Evolutionary conservation across 768 basidiomycete species (phyloP).

Genomic region (Cystobasidium onofrii): DNA sequence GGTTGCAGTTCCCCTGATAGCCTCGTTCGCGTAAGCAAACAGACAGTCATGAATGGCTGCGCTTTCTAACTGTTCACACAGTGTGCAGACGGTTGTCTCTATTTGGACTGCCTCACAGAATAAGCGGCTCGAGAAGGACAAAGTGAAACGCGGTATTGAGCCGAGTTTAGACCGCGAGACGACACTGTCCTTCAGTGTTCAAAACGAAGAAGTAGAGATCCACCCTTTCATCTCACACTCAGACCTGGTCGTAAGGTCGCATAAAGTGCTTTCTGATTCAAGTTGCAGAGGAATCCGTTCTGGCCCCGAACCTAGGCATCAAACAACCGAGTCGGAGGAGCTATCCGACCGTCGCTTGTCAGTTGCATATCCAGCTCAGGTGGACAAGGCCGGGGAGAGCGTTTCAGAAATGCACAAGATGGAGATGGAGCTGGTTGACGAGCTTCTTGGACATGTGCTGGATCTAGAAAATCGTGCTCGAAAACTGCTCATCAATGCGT

Average conservation of each 20-base stretch:
- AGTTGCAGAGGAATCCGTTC: too few species aligned
- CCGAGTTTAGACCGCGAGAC: neutral
- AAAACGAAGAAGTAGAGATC: slow-evolving; percentile 8
- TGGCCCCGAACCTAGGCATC: too few species aligned
- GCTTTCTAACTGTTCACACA: neutral
- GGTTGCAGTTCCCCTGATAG: slow-evolving; percentile 14
- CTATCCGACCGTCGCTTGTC: too few species aligned
- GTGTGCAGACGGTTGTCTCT: slow-evolving; percentile 9
- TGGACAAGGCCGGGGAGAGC: neutral
- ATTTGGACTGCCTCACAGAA: neutral
- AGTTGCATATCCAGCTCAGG: neutral
- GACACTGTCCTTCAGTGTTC: neutral
- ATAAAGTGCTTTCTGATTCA: neutral
- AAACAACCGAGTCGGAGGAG: too few species aligned
- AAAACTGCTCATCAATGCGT: neutral
- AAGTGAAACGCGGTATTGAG: slow-evolving; percentile 7
- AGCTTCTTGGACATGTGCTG: neutral
- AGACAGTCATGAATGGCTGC: too few species aligned
- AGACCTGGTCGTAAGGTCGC: neutral
- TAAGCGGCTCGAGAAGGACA: slow-evolving; percentile 10
- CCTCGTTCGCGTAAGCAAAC: slow-evolving; percentile 14
- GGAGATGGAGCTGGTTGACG: neutral
- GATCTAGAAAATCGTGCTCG: slow-evolving; percentile 3
- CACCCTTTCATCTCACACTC: slow-evolving; percentile 5
- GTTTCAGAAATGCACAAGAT: neutral